Conservation (phyloP, 257 asterid species). For the Solanum verrucosum region DNA sequence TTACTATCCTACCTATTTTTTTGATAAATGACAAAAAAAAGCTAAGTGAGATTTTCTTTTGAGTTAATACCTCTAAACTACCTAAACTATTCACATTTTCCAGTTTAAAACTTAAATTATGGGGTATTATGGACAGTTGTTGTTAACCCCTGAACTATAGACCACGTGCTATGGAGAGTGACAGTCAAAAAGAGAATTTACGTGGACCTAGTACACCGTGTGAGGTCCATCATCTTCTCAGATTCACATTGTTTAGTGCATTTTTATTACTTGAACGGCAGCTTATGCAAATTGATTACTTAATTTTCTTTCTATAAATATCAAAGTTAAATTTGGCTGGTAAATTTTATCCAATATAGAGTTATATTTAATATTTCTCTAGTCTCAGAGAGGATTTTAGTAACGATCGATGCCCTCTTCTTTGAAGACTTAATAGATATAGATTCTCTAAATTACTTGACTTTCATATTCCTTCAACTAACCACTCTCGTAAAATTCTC, state of each 20-base stretch:
- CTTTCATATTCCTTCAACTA: background rate
- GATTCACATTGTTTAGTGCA: background rate
- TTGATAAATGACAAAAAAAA: too few species aligned
- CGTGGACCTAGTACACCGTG: background rate
- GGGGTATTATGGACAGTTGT: too few species aligned
- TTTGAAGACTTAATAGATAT: background rate
- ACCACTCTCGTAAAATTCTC: background rate
- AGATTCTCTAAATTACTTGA: background rate
- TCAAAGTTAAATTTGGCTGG: background rate
- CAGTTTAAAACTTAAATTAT: too few species aligned
- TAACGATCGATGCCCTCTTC: background rate
- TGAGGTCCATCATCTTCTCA: too few species aligned
- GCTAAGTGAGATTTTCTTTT: too few species aligned
- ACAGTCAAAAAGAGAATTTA: background rate
- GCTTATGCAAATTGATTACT: background rate
- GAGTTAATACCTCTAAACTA: too few species aligned
- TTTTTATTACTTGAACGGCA: background rate
- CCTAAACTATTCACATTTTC: too few species aligned
- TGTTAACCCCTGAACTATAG: background rate
- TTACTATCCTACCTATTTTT: too few species aligned
- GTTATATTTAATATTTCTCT: background rate
- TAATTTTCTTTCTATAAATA: background rate
- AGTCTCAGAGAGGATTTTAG: background rate
- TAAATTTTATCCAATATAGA: background rate
- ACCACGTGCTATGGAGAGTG: background rate